Percentiles rank a stretch among this genome's conserved stretches.
phyloP scores from a whole-genome alignment of 176 grass and related monocot genomes.

The Pharus latifolius region DNA sequence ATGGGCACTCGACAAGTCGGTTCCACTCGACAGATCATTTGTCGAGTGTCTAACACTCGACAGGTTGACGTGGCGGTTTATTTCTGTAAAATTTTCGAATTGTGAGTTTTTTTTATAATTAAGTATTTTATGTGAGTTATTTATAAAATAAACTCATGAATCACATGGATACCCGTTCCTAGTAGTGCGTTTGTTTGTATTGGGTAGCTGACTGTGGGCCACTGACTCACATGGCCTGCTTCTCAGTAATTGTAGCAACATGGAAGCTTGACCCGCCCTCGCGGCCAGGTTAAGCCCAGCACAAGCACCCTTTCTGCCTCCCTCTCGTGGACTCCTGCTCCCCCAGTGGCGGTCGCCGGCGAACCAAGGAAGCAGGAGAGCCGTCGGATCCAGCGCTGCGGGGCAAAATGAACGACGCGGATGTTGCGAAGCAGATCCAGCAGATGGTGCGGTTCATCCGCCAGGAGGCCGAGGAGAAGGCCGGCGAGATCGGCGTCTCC shows the following conservation, averaged over 20 bases:
- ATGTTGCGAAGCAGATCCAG: slow-evolving; percentile 97
- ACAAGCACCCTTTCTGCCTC: background rate
- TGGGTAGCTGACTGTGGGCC: no score
- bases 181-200: no score
- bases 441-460: slow-evolving; percentile 99
- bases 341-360: background rate
- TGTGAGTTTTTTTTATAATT: no score
- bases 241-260: background rate
- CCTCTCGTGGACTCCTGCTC: background rate
- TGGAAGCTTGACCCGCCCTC: background rate
- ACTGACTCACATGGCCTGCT: background rate
- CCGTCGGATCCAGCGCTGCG: slow-evolving; percentile 27
- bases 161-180: no score
- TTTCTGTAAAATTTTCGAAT: no score
- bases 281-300: background rate
- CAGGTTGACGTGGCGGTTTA: no score
- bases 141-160: no score
- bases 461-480: slow-evolving; percentile 99
- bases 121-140: no score
- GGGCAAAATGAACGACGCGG: slow-evolving; percentile 87
- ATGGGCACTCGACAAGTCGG: no score
- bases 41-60: no score
- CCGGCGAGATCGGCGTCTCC: slow-evolving; percentile 95
- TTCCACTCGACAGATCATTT: no score
- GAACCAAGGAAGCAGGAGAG: background rate